phyloP scores from a whole-genome alignment of 148 eudicot genomes.

The Mesembryanthemum crystallinum region DNA sequence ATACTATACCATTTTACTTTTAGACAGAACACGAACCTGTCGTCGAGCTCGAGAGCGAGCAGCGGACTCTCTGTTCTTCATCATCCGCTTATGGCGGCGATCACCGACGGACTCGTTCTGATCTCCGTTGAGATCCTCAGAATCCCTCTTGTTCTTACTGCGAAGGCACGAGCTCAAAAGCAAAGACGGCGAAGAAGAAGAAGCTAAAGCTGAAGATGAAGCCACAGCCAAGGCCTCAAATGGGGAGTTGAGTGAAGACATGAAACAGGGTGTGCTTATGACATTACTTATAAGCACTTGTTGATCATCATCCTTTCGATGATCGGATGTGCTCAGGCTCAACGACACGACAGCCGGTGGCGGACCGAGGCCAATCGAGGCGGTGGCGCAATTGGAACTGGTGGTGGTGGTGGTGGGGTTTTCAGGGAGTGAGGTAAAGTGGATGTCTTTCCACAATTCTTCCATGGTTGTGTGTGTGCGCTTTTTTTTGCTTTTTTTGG shows the following conservation, averaged over 20 bases:
- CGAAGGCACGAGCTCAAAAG: conserved; percentile 15
- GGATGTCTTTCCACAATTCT: conserved; percentile 28
- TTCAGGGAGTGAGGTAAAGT: conserved; percentile 16
- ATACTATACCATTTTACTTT: too few relatives aligned
- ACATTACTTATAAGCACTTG: conserved; percentile 1
- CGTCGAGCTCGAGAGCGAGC: conserved; percentile 69
- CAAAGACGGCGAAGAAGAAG: conserved; percentile 10
- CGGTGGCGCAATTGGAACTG: too few relatives aligned
- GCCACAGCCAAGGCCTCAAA: conserved; percentile 17
- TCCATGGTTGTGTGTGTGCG: conserved; percentile 17
- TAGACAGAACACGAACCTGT: conserved; percentile 40
- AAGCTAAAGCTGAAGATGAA: neutral
- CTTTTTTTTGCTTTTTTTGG: neutral
- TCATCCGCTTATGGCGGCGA: conserved; percentile 53
- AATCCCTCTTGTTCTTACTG: conserved; percentile 28
- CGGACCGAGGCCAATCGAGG: neutral
- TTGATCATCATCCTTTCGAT: neutral
- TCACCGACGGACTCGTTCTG: conserved; percentile 28
- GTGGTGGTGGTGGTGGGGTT: conserved; percentile 14
- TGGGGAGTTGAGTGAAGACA: conserved; percentile 14
- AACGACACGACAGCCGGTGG: neutral
- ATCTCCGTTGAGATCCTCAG: conserved; percentile 15
- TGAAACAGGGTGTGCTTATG: conserved; percentile 10
- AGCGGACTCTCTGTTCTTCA: conserved; percentile 81
- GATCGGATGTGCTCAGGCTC: neutral